Evolutionary conservation across 164 flowering plant species (phyloP).

Genomic region (Litsea cubeba): DNA sequence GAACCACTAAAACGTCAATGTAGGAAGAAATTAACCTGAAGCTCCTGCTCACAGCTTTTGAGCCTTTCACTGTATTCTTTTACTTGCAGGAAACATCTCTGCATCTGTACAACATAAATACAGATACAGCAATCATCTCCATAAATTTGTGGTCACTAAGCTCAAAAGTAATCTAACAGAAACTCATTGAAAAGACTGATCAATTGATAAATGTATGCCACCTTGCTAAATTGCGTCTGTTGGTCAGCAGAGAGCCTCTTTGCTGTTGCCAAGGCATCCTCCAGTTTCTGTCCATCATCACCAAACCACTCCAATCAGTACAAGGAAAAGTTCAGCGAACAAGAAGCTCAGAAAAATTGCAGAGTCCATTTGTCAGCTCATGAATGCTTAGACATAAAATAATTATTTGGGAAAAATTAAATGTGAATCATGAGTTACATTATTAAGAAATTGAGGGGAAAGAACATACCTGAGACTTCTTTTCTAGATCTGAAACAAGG

Average conservation of each 20-base stretch:
- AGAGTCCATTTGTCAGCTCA: neutral
- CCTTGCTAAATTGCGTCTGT: constrained; percentile 59
- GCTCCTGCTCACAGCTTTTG: constrained; percentile 63
- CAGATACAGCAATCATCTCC: neutral
- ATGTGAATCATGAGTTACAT: too few relatives aligned
- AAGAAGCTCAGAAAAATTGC: neutral
- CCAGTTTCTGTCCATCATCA: constrained; percentile 51
- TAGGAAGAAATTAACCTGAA: constrained; percentile 47
- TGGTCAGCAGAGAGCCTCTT: constrained; percentile 54
- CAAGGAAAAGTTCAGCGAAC: neutral
- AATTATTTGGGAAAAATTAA: too few relatives aligned
- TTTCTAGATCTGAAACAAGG: constrained; percentile 48
- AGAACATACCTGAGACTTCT: constrained; percentile 56
- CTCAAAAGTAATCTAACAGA: neutral
- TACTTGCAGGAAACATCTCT: constrained; percentile 58
- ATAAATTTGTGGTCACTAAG: neutral
- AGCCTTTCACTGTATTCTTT: constrained; percentile 52
- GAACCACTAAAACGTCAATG: neutral
- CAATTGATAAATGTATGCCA: constrained; percentile 12
- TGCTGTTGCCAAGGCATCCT: constrained; percentile 50
- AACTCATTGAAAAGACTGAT: neutral
- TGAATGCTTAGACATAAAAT: neutral
- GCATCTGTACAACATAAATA: constrained; percentile 42
- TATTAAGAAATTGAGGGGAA: neutral
- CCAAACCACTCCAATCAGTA: constrained; percentile 9